These are phyloP conservation scores for Fusarium sororula DNA, from an alignment of 2,329 filamentous ascomycete species.

Conservation along the genomic window DNA sequence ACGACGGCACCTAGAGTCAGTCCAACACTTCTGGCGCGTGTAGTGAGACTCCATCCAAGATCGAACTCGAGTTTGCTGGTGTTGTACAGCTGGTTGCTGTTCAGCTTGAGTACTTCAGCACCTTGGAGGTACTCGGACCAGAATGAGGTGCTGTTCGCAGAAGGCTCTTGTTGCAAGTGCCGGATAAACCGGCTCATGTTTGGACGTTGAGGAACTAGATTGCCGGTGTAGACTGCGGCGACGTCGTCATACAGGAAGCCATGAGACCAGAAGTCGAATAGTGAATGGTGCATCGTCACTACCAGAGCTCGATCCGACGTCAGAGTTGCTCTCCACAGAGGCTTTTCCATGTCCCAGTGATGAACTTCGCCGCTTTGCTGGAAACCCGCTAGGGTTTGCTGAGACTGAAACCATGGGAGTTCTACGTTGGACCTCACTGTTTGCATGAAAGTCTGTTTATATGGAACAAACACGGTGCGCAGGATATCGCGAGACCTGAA, in stretches of 20 bases:
- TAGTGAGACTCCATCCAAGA: background rate
- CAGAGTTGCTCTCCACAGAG: background rate
- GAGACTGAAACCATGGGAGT: background rate
- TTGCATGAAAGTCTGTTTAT: slow-evolving; percentile 5
- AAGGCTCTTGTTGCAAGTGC: background rate
- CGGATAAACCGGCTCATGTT: background rate
- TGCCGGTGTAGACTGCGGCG: background rate
- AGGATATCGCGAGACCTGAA: slow-evolving; percentile 24
- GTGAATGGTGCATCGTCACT: slow-evolving; percentile 46
- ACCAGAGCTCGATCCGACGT: slow-evolving; percentile 25
- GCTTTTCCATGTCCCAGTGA: background rate
- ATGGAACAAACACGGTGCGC: slow-evolving; percentile 23
- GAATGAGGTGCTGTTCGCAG: background rate
- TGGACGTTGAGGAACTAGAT: background rate
- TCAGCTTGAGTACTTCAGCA: slow-evolving; percentile 1
- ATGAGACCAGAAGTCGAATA: slow-evolving; percentile 48
- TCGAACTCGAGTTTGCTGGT: background rate
- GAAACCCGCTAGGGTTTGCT: background rate
- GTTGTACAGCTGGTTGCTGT: background rate
- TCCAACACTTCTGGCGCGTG: background rate
- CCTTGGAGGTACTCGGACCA: slow-evolving; percentile 2
- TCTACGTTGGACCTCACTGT: background rate
- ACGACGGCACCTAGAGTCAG: slow-evolving; percentile 14
- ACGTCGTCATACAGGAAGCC: slow-evolving; percentile 43
- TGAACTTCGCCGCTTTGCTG: background rate